These are phyloP conservation scores for Lomentospora prolificans DNA, from an alignment of 2,329 filamentous ascomycete species.

Conservation along the genomic window DNA sequence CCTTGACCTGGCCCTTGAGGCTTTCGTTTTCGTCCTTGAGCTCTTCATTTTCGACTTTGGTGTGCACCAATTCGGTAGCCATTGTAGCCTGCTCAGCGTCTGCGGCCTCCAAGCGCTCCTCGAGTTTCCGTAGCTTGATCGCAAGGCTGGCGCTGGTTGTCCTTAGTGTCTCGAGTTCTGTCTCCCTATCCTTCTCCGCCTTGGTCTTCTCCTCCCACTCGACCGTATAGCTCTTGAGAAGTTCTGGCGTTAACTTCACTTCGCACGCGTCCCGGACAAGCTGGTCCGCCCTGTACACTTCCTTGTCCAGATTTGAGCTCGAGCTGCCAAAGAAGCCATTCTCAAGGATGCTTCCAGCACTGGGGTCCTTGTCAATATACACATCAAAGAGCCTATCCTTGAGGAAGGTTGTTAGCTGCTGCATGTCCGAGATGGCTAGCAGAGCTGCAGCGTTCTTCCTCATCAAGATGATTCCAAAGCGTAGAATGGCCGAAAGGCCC, in stretches of 20 bases:
- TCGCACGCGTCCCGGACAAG: conserved; percentile 88
- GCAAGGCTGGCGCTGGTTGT: conserved; percentile 56
- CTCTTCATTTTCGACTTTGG: conserved; percentile 89
- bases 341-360: conserved; percentile 85
- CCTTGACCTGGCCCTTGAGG: conserved; percentile 72
- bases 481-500: conserved; percentile 83
- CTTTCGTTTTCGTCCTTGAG: conserved; percentile 84
- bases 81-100: conserved; percentile 86
- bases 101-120: conserved; percentile 78
- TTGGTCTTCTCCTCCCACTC: conserved; percentile 92
- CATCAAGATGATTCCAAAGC: conserved; percentile 93
- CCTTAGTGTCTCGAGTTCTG: conserved; percentile 67
- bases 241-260: conserved; percentile 73
- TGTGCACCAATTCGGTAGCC: conserved; percentile 81
- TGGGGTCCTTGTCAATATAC: conserved; percentile 91
- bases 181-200: conserved; percentile 71
- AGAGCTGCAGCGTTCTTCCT: conserved; percentile 78
- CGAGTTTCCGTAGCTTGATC: conserved; percentile 71
- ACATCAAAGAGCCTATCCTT: conserved; percentile 94
- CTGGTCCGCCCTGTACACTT: conserved; percentile 89
- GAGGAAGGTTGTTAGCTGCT: conserved; percentile 74
- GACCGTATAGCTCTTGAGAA: conserved; percentile 66
- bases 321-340: conserved; percentile 96
- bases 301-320: conserved; percentile 81
- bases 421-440: conserved; percentile 83